These are phyloP conservation scores for Zygoascus meyerae DNA, from an alignment of 1,139 yeast genomes.

Conservation along the genomic window DNA sequence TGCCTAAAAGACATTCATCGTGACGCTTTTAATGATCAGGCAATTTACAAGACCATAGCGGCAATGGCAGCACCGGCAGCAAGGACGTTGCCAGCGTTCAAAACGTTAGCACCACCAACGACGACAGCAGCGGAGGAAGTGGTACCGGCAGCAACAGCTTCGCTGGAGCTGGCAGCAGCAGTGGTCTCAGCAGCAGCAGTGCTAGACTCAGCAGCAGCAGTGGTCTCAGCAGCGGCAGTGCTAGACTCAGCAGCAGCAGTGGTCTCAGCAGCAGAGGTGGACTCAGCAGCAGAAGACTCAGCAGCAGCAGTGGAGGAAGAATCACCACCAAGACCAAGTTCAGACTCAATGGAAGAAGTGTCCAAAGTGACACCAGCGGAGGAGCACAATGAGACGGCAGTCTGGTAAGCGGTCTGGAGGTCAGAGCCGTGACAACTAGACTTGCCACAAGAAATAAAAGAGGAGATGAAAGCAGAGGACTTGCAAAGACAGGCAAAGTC, in stretches of 20 bases:
- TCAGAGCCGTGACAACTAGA: neutral
- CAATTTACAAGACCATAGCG: constrained; percentile 2
- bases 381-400: constrained; percentile 7
- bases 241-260: neutral
- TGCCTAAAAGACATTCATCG: too few relatives aligned
- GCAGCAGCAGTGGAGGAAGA: neutral
- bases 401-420: neutral
- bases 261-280: constrained; percentile 7
- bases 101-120: constrained; percentile 3
- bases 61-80: constrained; percentile 6
- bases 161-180: constrained; percentile 1
- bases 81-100: neutral
- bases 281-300: neutral
- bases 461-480: neutral
- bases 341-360: constrained; percentile 5
- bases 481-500: constrained; percentile 10
- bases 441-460: constrained; percentile 8
- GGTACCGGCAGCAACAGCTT: neutral
- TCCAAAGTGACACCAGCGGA: constrained; percentile 10
- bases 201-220: constrained; percentile 3
- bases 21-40: neutral
- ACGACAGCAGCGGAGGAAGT: constrained; percentile 2
- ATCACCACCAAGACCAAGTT: neutral
- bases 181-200: constrained; percentile 7
- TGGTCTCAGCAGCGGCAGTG: constrained; percentile 6